Conservation (phyloP, 768 basidiomycete species). For the Panellus pusillus region DNA sequence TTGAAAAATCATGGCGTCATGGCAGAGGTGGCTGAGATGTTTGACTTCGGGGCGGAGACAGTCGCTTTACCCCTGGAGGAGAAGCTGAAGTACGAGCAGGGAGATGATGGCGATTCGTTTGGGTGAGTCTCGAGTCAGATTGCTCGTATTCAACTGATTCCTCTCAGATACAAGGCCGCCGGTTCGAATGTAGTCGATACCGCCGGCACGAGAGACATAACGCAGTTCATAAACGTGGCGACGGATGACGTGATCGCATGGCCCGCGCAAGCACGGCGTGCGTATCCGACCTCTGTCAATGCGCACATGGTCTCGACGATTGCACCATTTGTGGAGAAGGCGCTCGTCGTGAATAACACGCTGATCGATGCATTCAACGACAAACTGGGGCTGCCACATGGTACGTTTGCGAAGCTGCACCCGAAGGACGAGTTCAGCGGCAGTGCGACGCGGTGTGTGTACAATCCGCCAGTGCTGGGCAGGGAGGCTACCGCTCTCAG, state of each 20-base stretch:
- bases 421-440: slow-evolving; percentile 34
- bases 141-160: background rate
- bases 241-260: slow-evolving; percentile 51
- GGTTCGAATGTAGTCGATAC: slow-evolving; percentile 33
- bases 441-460: slow-evolving; percentile 19
- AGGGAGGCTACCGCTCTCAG: background rate
- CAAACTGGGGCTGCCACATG: slow-evolving; percentile 41
- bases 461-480: background rate
- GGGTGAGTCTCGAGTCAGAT: slow-evolving; percentile 28
- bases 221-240: slow-evolving; percentile 19
- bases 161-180: slow-evolving; percentile 39
- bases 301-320: slow-evolving; percentile 38
- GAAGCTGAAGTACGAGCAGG: slow-evolving; percentile 44
- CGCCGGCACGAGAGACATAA: background rate
- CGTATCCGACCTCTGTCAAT: slow-evolving; percentile 43
- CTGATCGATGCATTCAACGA: slow-evolving; percentile 43
- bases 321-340: slow-evolving; percentile 21
- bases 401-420: slow-evolving; percentile 38
- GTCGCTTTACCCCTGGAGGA: slow-evolving; percentile 42
- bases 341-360: slow-evolving; percentile 36
- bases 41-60: slow-evolving; percentile 41
- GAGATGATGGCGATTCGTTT: slow-evolving; percentile 40
- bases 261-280: slow-evolving; percentile 40
- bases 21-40: slow-evolving; percentile 38
- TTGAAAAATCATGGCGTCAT: slow-evolving; percentile 46